Conservation (phyloP, 163 green algal species). For the Trebouxiophyceae sp. region DNA sequence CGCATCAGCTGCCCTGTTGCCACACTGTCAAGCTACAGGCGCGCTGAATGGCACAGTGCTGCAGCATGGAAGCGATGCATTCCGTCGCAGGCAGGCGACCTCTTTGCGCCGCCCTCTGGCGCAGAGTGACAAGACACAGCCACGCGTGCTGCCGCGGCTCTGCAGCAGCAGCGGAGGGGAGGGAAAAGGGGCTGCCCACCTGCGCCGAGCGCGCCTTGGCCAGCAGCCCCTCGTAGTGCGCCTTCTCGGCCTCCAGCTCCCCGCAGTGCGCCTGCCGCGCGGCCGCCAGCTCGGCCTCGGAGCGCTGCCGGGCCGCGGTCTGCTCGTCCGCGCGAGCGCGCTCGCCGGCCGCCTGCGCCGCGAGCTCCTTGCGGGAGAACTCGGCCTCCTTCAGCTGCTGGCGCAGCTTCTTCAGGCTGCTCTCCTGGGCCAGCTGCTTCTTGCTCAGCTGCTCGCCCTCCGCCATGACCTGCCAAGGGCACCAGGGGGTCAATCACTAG, state of each 20-base stretch:
- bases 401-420: conserved; percentile 72
- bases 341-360: conserved; percentile 27
- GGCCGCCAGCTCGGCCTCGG: conserved; percentile 41
- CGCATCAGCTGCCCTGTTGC: no score
- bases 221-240: conserved; percentile 51
- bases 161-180: no score
- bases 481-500: neutral
- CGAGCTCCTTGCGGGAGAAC: conserved; percentile 21
- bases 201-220: conserved; percentile 38
- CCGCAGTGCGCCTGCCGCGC: conserved; percentile 19
- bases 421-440: conserved; percentile 83
- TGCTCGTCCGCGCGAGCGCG: conserved; percentile 11
- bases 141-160: no score
- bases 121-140: no score
- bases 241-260: conserved; percentile 41
- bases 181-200: no score
- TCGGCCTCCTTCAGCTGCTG: conserved; percentile 46
- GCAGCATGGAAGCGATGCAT: no score
- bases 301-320: conserved; percentile 29
- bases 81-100: no score
- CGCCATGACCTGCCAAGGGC: conserved; percentile 66
- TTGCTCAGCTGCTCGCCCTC: conserved; percentile 87
- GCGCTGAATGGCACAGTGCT: no score
- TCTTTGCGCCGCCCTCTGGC: no score
- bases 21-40: no score